A percentile compares a stretch with the other conserved stretches of the same genome.
Evolutionary conservation across 1,139 yeast genomes (phyloP).

Genomic region (Protomyces macrosporus): DNA sequence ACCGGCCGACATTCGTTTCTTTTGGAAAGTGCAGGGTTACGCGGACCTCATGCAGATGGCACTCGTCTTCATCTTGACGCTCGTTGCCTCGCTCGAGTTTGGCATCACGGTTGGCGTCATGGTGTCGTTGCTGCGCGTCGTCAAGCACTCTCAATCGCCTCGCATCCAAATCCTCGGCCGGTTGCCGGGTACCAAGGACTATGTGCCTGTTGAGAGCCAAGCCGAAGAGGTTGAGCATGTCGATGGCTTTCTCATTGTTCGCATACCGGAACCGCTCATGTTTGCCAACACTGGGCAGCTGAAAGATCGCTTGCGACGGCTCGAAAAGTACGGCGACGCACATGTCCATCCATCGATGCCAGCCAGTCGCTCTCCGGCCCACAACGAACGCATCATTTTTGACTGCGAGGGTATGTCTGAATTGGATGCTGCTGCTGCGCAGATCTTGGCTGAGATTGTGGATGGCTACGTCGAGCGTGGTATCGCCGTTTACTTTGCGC

Average conservation of each 20-base stretch:
- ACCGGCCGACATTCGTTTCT: slow-evolving; percentile 72
- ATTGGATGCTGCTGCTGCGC: slow-evolving; percentile 24
- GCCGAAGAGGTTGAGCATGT: slow-evolving; percentile 55
- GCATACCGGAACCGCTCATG: slow-evolving; percentile 86
- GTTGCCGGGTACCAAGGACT: slow-evolving; percentile 64
- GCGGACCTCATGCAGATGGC: slow-evolving; percentile 70
- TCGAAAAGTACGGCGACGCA: slow-evolving; percentile 81
- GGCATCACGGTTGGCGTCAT: slow-evolving; percentile 84
- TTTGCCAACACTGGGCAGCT: slow-evolving; percentile 87
- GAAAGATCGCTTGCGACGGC: slow-evolving; percentile 63
- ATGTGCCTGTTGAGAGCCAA: slow-evolving; percentile 35
- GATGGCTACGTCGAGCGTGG: slow-evolving; percentile 15
- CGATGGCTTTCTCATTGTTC: slow-evolving; percentile 79
- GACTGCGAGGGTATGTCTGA: slow-evolving; percentile 23
- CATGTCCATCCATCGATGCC: slow-evolving; percentile 59
- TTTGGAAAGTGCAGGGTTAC: slow-evolving; percentile 67
- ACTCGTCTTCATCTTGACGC: slow-evolving; percentile 65
- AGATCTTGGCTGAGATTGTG: slow-evolving; percentile 20
- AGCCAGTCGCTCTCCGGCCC: slow-evolving; percentile 24
- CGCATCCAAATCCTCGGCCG: slow-evolving; percentile 86
- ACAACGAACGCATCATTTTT: slow-evolving; percentile 19
- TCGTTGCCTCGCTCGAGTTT: slow-evolving; percentile 78
- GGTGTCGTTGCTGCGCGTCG: slow-evolving; percentile 71
- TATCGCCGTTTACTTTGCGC: slow-evolving; percentile 16
- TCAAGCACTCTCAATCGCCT: slow-evolving; percentile 79